Conservation (phyloP, 441 rosid genomes). For the Corymbia calophylla region DNA sequence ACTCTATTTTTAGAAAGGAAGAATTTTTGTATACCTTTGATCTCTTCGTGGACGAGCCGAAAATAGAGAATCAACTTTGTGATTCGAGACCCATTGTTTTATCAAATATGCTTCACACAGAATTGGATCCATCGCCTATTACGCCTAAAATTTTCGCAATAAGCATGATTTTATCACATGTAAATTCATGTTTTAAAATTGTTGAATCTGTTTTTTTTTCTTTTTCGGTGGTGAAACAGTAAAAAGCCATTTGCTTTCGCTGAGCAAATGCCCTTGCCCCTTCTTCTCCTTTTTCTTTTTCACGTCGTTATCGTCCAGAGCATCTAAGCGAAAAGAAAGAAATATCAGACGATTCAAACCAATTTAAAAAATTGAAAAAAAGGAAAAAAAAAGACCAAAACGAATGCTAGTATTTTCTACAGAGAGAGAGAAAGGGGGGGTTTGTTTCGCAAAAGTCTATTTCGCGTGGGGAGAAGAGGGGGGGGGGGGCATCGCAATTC, state of each 20-base stretch:
- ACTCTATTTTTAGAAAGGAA: neutral
- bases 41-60: neutral
- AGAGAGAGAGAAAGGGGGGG: neutral
- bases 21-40: no score
- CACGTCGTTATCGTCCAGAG: neutral
- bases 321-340: neutral
- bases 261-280: neutral
- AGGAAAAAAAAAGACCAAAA: neutral
- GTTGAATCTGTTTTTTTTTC: no score
- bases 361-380: neutral
- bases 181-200: no score
- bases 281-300: neutral
- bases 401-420: neutral
- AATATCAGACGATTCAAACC: neutral
- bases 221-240: neutral
- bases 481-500: neutral
- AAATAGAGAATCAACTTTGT: neutral
- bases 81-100: neutral
- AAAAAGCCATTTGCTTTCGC: neutral
- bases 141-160: neutral
- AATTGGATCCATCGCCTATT: neutral
- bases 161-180: neutral
- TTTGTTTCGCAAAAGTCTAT: neutral
- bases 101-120: neutral
- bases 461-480: neutral